A percentile compares a stretch with the other conserved stretches of the same genome.
Conservation (phyloP, 2,329 filamentous ascomycete species). For the Sphaceloma murrayae region DNA sequence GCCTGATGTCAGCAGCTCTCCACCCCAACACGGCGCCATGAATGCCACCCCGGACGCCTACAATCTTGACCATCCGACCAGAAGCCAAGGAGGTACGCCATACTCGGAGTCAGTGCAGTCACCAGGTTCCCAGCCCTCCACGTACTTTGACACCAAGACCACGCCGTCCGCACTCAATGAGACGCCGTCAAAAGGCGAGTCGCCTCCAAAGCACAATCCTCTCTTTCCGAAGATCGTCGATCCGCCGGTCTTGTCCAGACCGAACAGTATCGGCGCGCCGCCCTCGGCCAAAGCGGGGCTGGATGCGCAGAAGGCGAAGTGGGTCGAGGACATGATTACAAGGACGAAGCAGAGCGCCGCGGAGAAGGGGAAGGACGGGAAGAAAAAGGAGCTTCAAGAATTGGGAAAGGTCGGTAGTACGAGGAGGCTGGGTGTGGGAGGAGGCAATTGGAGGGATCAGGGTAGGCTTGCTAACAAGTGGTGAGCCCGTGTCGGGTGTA, state of each 20-base stretch:
- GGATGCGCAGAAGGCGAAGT: constrained; percentile 61
- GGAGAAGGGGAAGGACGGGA: constrained; percentile 32
- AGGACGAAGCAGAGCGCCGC: constrained; percentile 61
- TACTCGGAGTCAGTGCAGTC: background rate
- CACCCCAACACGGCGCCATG: constrained; percentile 1
- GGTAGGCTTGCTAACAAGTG: constrained; percentile 8
- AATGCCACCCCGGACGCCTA: background rate
- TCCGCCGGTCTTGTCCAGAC: background rate
- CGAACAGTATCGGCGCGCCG: background rate
- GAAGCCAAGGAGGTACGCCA: background rate
- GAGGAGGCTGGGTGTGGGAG: constrained; percentile 49
- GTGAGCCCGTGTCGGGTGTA: background rate
- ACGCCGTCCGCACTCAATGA: background rate
- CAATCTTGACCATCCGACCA: background rate
- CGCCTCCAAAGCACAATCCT: constrained; percentile 6
- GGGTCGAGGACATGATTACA: constrained; percentile 76
- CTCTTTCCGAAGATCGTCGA: constrained; percentile 15
- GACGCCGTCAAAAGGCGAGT: background rate
- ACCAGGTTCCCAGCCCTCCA: background rate
- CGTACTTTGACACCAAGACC: constrained; percentile 2
- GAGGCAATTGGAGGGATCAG: background rate
- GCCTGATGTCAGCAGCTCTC: background rate
- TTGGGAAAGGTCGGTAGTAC: constrained; percentile 63
- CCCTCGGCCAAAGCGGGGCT: constrained; percentile 45
- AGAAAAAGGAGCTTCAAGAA: constrained; percentile 50